Conservation (phyloP, 2,329 filamentous ascomycete genomes). For the Exophiala spinifera region DNA sequence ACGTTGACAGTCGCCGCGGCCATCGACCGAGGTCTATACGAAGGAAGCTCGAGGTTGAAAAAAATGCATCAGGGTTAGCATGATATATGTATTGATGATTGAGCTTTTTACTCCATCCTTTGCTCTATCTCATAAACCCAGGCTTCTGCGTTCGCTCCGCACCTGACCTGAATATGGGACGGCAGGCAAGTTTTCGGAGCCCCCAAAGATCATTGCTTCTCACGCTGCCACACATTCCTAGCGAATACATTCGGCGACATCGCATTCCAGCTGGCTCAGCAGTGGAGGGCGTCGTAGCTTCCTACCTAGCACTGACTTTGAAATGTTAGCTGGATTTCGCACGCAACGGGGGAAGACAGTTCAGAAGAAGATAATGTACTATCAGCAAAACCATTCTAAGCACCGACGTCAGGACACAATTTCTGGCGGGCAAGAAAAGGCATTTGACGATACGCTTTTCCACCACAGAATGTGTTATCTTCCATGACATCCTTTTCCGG, state of each 20-base stretch:
- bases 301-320: too few species aligned
- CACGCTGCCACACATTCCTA: too few species aligned
- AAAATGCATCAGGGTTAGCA: conserved; percentile 68
- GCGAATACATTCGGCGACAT: too few species aligned
- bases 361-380: conserved; percentile 5
- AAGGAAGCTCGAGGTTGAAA: conserved; percentile 78
- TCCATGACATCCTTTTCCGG: conserved; percentile 30
- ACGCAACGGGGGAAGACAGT: not conserved
- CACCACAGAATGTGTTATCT: not conserved
- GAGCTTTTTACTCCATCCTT: too few species aligned
- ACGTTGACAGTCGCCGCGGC: conserved; percentile 94
- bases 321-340: not conserved
- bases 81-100: not conserved
- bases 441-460: conserved; percentile 30
- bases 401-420: conserved; percentile 26
- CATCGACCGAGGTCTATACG: conserved; percentile 85
- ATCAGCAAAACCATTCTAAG: conserved; percentile 33
- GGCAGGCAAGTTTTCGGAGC: too few species aligned
- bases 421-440: not conserved
- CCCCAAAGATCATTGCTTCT: too few species aligned
- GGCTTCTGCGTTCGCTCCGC: too few species aligned
- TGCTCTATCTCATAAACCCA: too few species aligned
- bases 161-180: too few species aligned
- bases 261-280: not conserved
- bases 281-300: too few species aligned